Evolutionary conservation across 768 basidiomycete species (phyloP).

Genomic region (Goffeauzyma gilvescens): DNA sequence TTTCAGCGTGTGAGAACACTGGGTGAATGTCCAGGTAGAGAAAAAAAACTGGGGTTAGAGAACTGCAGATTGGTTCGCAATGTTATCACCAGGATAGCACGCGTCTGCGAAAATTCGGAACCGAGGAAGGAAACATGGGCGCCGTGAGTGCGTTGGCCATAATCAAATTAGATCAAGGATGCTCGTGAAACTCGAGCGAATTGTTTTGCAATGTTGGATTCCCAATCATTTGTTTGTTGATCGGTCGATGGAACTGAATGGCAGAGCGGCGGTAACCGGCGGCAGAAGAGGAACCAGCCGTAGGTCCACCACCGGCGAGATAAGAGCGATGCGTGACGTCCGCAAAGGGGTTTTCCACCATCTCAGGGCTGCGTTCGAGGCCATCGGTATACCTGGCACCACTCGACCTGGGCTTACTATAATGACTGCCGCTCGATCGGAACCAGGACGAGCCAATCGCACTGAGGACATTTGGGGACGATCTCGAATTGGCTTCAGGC

Average conservation of each 20-base stretch:
- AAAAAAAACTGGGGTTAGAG: no score
- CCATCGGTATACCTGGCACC: conserved; percentile 19
- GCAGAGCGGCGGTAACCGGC: conserved; percentile 1
- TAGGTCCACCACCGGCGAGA: conserved; percentile 12
- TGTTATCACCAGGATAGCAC: no score
- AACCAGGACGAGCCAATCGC: conserved; percentile 12
- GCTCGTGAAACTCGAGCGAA: conserved; percentile 28
- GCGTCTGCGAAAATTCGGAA: no score
- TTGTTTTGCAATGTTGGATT: conserved; percentile 27
- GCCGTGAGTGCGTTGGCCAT: no score
- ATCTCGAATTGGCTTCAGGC: background rate
- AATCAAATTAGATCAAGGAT: no score
- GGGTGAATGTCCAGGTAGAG: no score
- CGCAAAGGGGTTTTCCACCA: conserved; percentile 28
- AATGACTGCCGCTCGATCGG: conserved; percentile 15
- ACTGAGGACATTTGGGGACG: background rate
- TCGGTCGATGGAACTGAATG: conserved; percentile 3
- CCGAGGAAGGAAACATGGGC: no score
- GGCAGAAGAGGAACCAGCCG: background rate
- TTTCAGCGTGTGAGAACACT: no score
- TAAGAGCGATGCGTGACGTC: conserved; percentile 26
- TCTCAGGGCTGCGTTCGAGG: conserved; percentile 10
- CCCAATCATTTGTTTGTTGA: conserved; percentile 28
- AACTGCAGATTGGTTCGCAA: no score
- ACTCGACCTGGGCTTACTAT: conserved; percentile 9